Base-by-base conservation (phyloP, 2,329 filamentous ascomycete species). In the Acephala macrosclerotiorum region DNA sequence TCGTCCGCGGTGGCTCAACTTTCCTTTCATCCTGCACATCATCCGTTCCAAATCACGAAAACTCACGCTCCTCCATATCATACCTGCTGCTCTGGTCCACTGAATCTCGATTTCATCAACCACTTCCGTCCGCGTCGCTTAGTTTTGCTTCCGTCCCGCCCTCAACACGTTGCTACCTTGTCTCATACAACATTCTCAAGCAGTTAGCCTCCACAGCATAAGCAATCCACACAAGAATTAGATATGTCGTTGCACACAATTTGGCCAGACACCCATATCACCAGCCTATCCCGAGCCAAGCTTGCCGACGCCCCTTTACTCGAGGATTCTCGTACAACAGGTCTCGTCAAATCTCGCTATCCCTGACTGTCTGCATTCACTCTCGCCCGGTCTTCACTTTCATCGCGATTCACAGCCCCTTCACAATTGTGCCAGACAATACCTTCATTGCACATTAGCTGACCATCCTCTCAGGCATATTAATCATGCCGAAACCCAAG, bases 401-500 rank as follows among this genome's bases (percentile, higher is more conserved):
- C 4, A 18, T 49, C 45, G 18, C 38, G 18, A 42, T 12, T n/a
- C 38, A 22, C 45, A 22, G 20, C 11, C 45, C 20, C 45, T 49
- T 22, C 25, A 22, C 45, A 1, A n/a, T n/a, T 9, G 4, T 42
- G 16, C n/a, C 20, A 22, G 18, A 45, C n/a, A 25, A 49, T 7
- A 11, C 11, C 25, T 49, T 7, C 45, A 22, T 25, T 49, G 45
- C 8, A 38, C 2, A 36, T 3, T 20, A 36, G 35, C 35, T 29
- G 25, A 63, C 55, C 25, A 49, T 25, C 26, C 20, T 35, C 45
- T 25, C 55, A 70, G 66, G 42, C 42, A 61, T 26, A 53, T 58
- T 60, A 49, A 69, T 25, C 20, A 75, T 73, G 73, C 68, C 70
- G 58, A 72, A 71, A 58, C 35, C 59, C 38, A 63, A 65, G 40